Base-by-base conservation (phyloP, 2,329 filamentous ascomycete species). In the Cladosporium sp. region DNA sequence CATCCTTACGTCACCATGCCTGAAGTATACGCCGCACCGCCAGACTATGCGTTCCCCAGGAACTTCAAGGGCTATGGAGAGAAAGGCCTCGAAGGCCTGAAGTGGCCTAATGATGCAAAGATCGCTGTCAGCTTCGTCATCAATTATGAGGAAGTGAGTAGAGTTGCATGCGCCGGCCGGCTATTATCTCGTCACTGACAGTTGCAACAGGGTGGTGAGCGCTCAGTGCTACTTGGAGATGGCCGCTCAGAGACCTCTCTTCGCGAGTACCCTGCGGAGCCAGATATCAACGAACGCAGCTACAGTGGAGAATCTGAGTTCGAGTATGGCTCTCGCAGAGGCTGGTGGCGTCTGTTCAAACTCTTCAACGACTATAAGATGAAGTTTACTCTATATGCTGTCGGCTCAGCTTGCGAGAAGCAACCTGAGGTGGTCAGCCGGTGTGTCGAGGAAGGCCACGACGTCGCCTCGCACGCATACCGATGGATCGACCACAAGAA, bases 401-500 rank as follows among this genome's bases (percentile, higher is more conserved):
- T 85, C 2, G 83, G 79, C 1, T 77, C 80, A 51, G 83, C 82
- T 0, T 75, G 84, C 4, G 81, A 85, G 69, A 72, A 81, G 71
- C 79, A 83, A 64, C 83, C 82, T 0, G 79, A 80, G 61, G 82
- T 84, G 1, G 82, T 79, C 2, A 76, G 72, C n/a, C 75, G 80
- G 4, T 82, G 79, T 67, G 82, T 84, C 0, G 80, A 83, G 54
- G 78, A 80, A 62, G 82, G 83, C 3, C 83, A 85, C 68, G 83
- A 85, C 65, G 76, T 85, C 38, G 83, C 83, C 0, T 80, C 77
- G 0, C 83, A 85, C 67, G 83, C 80, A 1, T 83, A 83, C 63
- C 76, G 83, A 21, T 85, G 83, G 83, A 77, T 84, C n/a, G 82
- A 84, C 59, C 81, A 84, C 68, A 79, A 82, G 69, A 76, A 81